Evolutionary conservation across 2,329 filamentous ascomycete genomes (phyloP), one percentile per base, ranked within the genome.

Genomic region (Sordariomycetes sp.): DNA sequence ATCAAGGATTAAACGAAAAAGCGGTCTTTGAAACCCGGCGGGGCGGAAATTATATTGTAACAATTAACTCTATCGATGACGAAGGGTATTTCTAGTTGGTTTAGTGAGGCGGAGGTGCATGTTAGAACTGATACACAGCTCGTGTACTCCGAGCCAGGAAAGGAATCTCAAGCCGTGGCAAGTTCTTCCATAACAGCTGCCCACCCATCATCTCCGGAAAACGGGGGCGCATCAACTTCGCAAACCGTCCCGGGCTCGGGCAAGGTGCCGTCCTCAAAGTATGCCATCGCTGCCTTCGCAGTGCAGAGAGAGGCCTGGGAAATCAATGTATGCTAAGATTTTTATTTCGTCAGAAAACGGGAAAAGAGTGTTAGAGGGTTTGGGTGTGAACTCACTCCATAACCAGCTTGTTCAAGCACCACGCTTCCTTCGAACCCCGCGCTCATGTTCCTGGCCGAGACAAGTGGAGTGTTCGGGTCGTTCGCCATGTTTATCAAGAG

Each of bases 401-500:
- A 67, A 40, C 69, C 68, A 14, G 71, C 65, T 5, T 72, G 67
- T 40, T 71, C 64, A 8, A 74, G 65, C 5, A 75, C 62, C 8
- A 67, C 67, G 40, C 73, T 75, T 0, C 69, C 70, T 28, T 71
- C 62, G 35, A 76, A 70, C 1, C 66, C 67, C 5, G 64, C 59
- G 35, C 69, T 73, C 40, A 72, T 64, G 52, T 73, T 73, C 25
- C 63, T 64, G 1, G 74, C 74, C 2, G 74, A 76, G 0, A 68
- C 60, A 1, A 76, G 61, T 1, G 74, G 70, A 24, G 81, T 85
- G 1, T 86, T 79, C 0, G 83, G 83, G 3, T 72, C 69, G 32
- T 68, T 67, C 0, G 64, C 66, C 0, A 65, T 71, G 0, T 67
- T 68, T 7, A 72, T 58, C 1, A 72, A 62, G 0, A 72, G 63